phyloP scores from a whole-genome alignment of 805 yeast genomes.

The Wickerhamomyces queroliae region DNA sequence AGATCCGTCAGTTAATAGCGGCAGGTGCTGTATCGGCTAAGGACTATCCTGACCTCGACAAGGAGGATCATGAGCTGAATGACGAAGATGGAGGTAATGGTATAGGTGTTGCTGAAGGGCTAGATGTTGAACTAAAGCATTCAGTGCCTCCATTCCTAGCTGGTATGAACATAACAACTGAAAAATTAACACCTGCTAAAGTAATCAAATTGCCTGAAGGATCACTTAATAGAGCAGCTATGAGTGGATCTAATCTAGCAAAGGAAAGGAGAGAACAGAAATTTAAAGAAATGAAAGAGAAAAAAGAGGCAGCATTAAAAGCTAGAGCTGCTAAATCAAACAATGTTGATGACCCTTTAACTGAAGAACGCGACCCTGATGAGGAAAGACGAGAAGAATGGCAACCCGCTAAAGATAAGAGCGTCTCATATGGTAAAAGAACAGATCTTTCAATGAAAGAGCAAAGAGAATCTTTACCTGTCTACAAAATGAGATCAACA shows the following conservation, averaged over 20 bases:
- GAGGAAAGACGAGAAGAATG: slow-evolving; percentile 22
- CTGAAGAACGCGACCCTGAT: slow-evolving; percentile 4
- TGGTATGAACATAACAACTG: slow-evolving; percentile 37
- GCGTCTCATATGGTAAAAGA: slow-evolving; percentile 29
- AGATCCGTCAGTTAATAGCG: slow-evolving; percentile 73
- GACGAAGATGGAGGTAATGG: slow-evolving; percentile 14
- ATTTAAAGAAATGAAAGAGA: slow-evolving; percentile 40
- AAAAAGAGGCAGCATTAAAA: slow-evolving; percentile 24
- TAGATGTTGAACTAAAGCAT: slow-evolving; percentile 70
- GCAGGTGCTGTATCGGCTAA: slow-evolving; percentile 66
- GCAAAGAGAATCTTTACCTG: slow-evolving; percentile 67
- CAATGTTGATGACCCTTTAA: slow-evolving; percentile 33
- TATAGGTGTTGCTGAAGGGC: slow-evolving; percentile 37
- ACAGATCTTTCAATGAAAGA: slow-evolving; percentile 39
- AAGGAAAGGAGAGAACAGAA: slow-evolving; percentile 58
- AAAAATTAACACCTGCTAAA: slow-evolving; percentile 44
- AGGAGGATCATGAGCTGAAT: slow-evolving; percentile 25
- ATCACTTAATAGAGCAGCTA: slow-evolving; percentile 68
- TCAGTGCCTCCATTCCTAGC: slow-evolving; percentile 68
- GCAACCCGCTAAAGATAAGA: slow-evolving; percentile 22
- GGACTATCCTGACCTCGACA: slow-evolving; percentile 62
- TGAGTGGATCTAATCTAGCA: slow-evolving; percentile 65
- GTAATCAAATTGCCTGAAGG: slow-evolving; percentile 76
- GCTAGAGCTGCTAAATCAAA: slow-evolving; percentile 12
- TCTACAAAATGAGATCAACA: slow-evolving; percentile 53